These are phyloP conservation scores for Cladosporium colombiae DNA, from an alignment of 2,329 filamentous ascomycete genomes.

Conservation along the genomic window DNA sequence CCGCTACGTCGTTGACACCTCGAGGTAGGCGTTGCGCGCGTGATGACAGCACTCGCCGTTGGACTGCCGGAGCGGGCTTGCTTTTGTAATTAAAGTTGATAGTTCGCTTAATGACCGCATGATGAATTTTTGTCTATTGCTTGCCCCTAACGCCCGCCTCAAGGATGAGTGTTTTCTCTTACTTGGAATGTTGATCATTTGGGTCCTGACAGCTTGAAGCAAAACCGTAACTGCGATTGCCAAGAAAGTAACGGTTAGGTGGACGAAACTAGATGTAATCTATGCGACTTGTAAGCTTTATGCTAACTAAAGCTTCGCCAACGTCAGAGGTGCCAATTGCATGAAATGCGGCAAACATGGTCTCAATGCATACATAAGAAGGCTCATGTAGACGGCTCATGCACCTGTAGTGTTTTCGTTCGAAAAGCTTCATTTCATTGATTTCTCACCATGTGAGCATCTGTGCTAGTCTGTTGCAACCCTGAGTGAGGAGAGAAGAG, in stretches of 20 bases:
- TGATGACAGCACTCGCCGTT: not conserved
- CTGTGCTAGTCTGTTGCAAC: not conserved
- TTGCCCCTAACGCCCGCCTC: not conserved
- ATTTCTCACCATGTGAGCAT: not conserved
- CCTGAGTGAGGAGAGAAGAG: not conserved
- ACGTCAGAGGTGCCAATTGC: not conserved
- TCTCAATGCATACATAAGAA: not conserved
- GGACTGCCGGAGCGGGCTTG: not conserved
- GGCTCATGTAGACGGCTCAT: not conserved
- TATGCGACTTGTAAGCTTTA: not conserved
- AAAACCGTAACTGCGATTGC: not conserved
- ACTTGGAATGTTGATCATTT: no score
- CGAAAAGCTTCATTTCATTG: not conserved
- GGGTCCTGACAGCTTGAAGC: not conserved
- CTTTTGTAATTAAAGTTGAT: not conserved
- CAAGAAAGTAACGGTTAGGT: no score
- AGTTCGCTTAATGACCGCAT: conserved; percentile 6
- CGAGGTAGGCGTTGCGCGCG: conserved; percentile 52
- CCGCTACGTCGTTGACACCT: conserved; percentile 76
- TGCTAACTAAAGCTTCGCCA: not conserved
- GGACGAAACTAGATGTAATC: not conserved
- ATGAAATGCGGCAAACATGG: not conserved
- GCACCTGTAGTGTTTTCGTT: not conserved
- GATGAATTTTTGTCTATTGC: not conserved
- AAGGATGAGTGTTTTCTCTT: not conserved